Conservation (phyloP, 192 early-diverging fungal genomes). For the Backusella parvicylindrica region DNA sequence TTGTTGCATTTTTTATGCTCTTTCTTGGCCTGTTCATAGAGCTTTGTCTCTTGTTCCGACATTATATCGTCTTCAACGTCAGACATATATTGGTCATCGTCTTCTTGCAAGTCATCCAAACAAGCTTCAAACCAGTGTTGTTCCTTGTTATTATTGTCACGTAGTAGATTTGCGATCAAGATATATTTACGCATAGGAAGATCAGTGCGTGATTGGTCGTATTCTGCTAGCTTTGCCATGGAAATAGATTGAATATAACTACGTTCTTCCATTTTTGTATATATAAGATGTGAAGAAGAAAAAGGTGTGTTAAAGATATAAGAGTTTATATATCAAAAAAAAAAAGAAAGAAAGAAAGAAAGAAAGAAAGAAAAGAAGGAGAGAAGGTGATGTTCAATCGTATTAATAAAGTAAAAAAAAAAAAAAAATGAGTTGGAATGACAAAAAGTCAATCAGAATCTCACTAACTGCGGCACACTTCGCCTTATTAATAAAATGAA, state of each 20-base stretch:
- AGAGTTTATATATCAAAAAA: not conserved
- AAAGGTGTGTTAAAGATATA: not conserved
- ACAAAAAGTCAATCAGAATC: not conserved
- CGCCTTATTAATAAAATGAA: not conserved
- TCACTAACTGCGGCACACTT: not conserved
- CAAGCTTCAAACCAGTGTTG: conserved; percentile 7
- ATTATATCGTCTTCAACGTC: not conserved
- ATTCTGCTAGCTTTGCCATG: not conserved
- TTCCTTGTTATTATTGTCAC: not conserved
- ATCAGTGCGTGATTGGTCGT: conserved; percentile 4
- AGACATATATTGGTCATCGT: not conserved
- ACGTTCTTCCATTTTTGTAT: not conserved
- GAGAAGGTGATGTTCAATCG: not conserved
- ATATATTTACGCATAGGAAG: conserved; percentile 10
- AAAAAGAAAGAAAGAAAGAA: not conserved
- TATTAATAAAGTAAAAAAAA: not conserved
- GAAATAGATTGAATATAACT: not conserved
- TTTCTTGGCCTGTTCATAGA: not conserved
- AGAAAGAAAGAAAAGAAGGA: not conserved
- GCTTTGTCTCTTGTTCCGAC: not conserved
- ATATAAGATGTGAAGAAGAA: not conserved
- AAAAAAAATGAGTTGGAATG: not conserved
- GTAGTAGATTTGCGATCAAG: conserved; percentile 7
- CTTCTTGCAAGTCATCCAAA: not conserved
- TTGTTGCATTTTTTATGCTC: not conserved